Base-by-base conservation (phyloP, 148 eudicot genomes). In the Diospyros kaki region DNA sequence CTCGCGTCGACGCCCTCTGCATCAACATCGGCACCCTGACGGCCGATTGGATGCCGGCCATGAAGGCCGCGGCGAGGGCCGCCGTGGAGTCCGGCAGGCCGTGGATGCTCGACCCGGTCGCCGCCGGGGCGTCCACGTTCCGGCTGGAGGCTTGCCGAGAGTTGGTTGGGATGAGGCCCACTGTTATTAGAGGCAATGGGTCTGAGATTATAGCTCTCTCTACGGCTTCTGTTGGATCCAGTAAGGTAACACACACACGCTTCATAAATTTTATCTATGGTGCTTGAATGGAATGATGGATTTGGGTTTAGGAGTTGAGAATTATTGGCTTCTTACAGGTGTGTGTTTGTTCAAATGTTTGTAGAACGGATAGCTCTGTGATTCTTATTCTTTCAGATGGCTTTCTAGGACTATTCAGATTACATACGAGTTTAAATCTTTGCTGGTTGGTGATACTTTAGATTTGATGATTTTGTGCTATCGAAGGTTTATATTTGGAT, bases 101-200 rank as follows among this genome's bases (percentile, higher is more conserved):
- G 0, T 94, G 97, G 98, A 97, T 94, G 71, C 90, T 94, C 69
- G 97, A 94, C 87, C 97, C 98, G 1, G 98, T 89, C 12, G 98
- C 96, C 5, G 92, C 89, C 18, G 92, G 94, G 0, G 92, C 85
- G 46, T 86, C 96, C 15, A 58, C 75, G 60, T 90, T 94, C 74
- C 83, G 97, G 82, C 66, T 94, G 77, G 73, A 75, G 83, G 96
- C 94, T 64, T 92, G 98, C 80, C 78, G 90, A 78, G 97, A 92
- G 41, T 69, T 94, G 71, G 61, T 94, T 42, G 81, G 46, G 52
- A 70, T 92, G 83, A 83, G 79, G 66, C 98, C 98, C 2, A 69
- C 74, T 74, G 97, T 94, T 78, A 82, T 94, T 71, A 76, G 97
- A 66, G 98, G 98, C 1, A 92, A 94, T 81, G 97, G 82, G 71